Evolutionary conservation across 2,329 filamentous ascomycete species (phyloP), one percentile per base, ranked within the genome.

Genomic region (Cercospora zeae-maydis): DNA sequence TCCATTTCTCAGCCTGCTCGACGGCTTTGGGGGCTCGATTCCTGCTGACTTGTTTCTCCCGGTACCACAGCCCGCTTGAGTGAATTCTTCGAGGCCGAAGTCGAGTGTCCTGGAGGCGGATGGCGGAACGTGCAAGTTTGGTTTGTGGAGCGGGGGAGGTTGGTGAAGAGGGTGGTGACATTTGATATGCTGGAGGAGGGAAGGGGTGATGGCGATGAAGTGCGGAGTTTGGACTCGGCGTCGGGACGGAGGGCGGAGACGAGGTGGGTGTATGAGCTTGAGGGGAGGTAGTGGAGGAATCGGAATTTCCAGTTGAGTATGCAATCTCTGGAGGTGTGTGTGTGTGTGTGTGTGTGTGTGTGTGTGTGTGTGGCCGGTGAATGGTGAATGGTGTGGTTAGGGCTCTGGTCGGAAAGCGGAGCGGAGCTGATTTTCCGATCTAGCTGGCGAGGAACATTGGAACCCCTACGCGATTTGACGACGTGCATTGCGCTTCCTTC

Each of bases 231-330:
- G 30, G 24, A 52, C 19, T 34, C 31, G 60, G 11, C 34, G 47
- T 14, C 34, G 34, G 33, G 58, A 34, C 30, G 62, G 27, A 67
- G 61, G 37, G 66, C 62, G 49, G 67, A 68, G 58, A 66, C 86
- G 19, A 64, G 54, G 53, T 64, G 65, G 37, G 66, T 68, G 2
- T 69, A 67, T 62, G 63, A 68, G 19, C 65, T 64, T 27, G 66
- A 63, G 33, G 58, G 54, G 37, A 34, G 30, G 16, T 58, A 27
- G n/a, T 14, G 13, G 27, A 34, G 13, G 13, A 16, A 4, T 53
- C 27, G 49, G 24, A 2, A 49, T 3, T 27, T 6, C 24, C 3
- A 27, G 24, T 27, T 27, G 24, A 27, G 24, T 27, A 27, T 27
- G 24, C 24, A 6, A 27, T 3, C 3, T 27, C 24, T 27, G 24